Conservation (phyloP, 345 rosid genomes). For the Ceriops zippeliana region DNA sequence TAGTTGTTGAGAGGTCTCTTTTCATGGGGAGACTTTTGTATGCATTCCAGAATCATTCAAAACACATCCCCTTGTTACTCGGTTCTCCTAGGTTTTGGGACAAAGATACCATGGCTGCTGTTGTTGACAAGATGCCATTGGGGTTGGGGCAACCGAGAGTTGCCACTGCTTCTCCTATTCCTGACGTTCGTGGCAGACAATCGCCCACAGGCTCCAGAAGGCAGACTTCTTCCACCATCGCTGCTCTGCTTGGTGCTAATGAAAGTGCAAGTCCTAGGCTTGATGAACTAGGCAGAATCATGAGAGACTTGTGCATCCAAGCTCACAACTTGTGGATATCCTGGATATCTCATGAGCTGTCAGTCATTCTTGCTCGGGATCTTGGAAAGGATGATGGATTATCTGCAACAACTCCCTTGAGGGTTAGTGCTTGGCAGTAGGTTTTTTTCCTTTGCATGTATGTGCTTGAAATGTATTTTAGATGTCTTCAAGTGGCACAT, state of each 20-base stretch:
- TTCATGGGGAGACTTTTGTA: constrained; percentile 88
- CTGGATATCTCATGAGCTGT: constrained; percentile 83
- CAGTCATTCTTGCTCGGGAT: constrained; percentile 61
- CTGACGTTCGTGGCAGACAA: constrained; percentile 57
- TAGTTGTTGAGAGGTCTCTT: constrained; percentile 79
- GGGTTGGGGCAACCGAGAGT: constrained; percentile 58
- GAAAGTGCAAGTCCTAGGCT: constrained; percentile 72
- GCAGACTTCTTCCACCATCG: constrained; percentile 69
- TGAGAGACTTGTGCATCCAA: constrained; percentile 70
- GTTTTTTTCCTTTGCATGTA: not conserved
- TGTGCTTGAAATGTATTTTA: not conserved
- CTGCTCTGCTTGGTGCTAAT: constrained; percentile 79
- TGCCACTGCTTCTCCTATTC: constrained; percentile 32
- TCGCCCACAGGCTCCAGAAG: constrained; percentile 48
- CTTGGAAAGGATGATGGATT: constrained; percentile 79
- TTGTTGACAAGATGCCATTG: constrained; percentile 64
- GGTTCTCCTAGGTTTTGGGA: constrained; percentile 98
- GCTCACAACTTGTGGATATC: constrained; percentile 91
- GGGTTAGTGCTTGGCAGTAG: constrained; percentile 44
- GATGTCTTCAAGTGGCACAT: too few relatives aligned
- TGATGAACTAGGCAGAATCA: constrained; percentile 54
- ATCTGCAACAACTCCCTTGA: constrained; percentile 61
- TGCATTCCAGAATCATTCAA: constrained; percentile 77
- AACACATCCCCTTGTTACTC: constrained; percentile 71
- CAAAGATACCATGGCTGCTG: constrained; percentile 50